These are phyloP conservation scores for Citrus reticulata DNA, from an alignment of 345 rosid genomes.

Conservation along the genomic window DNA sequence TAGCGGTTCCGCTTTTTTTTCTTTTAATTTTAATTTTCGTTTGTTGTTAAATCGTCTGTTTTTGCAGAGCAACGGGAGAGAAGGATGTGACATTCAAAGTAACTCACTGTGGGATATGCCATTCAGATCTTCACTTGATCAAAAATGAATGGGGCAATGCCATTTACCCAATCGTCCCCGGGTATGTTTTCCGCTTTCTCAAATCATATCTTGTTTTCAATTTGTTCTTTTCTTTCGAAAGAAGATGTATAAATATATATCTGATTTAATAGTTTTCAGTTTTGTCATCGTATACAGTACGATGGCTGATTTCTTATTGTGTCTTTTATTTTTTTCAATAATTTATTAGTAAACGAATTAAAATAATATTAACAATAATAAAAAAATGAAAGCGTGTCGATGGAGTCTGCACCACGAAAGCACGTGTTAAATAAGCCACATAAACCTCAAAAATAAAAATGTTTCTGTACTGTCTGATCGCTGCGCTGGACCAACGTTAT, in stretches of 20 bases:
- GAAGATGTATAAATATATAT: too few relatives aligned
- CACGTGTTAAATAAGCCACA: too few relatives aligned
- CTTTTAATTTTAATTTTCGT: background rate
- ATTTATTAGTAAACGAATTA: too few relatives aligned
- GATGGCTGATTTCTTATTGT: background rate
- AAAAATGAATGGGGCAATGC: slow-evolving; percentile 43
- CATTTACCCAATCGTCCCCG: slow-evolving; percentile 37
- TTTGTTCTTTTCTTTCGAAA: background rate
- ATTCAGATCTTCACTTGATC: slow-evolving; percentile 33
- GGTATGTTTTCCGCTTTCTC: slow-evolving; percentile 15
- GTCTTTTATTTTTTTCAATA: background rate
- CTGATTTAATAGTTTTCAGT: background rate
- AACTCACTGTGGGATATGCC: slow-evolving; percentile 59
- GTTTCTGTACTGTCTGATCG: too few relatives aligned
- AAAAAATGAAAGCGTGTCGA: too few relatives aligned
- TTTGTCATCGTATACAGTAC: background rate
- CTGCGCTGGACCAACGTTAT: background rate
- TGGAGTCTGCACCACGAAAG: too few relatives aligned
- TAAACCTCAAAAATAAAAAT: too few relatives aligned
- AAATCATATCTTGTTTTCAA: background rate
- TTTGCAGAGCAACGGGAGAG: slow-evolving; percentile 39
- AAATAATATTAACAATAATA: too few relatives aligned
- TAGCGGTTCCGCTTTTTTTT: too few relatives aligned
- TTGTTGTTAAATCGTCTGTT: background rate
- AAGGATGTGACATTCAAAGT: slow-evolving; percentile 59